These are phyloP conservation scores for Syncephalastrum racemosum DNA, from an alignment of 371 early-diverging fungal genomes.

Conservation along the genomic window DNA sequence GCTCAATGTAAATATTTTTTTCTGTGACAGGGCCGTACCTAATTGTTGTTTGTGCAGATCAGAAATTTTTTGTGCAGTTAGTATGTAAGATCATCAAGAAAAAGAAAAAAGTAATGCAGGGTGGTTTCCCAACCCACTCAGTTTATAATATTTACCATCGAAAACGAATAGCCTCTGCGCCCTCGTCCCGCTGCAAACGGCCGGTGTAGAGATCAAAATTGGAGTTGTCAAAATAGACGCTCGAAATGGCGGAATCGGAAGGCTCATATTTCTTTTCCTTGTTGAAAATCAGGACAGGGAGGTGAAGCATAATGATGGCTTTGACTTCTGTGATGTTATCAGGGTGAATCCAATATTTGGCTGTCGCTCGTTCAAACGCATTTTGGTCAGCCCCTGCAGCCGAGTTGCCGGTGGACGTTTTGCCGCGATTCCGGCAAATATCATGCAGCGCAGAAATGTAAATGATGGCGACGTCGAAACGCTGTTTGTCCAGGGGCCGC, in stretches of 20 bases:
- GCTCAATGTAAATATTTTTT: constrained; percentile 81
- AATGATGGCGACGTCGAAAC: constrained; percentile 84
- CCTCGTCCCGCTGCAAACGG: constrained; percentile 83
- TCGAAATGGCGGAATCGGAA: constrained; percentile 66
- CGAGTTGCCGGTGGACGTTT: constrained; percentile 34
- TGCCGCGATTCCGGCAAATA: constrained; percentile 65
- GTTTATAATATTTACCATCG: constrained; percentile 74
- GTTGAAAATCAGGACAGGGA: constrained; percentile 80
- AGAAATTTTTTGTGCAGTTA: background rate
- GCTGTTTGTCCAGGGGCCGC: constrained; percentile 82
- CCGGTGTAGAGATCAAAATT: constrained; percentile 82
- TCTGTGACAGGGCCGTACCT: constrained; percentile 55
- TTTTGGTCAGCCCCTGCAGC: constrained; percentile 62
- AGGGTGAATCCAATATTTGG: constrained; percentile 96
- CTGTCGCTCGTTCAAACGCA: constrained; percentile 85
- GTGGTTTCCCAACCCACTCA: constrained; percentile 4
- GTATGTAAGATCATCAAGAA: background rate
- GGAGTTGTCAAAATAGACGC: constrained; percentile 91
- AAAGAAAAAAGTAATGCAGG: constrained; percentile 5
- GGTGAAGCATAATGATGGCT: constrained; percentile 78
- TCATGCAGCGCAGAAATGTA: constrained; percentile 86
- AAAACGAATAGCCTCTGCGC: constrained; percentile 83
- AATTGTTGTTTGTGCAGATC: constrained; percentile 6
- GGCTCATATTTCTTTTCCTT: constrained; percentile 26
- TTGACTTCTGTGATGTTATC: constrained; percentile 93